Percentiles rank a stretch among this genome's conserved stretches.
Conservation (phyloP, 1,284 basidiomycete species). For the Phellinidium pouzarii region DNA sequence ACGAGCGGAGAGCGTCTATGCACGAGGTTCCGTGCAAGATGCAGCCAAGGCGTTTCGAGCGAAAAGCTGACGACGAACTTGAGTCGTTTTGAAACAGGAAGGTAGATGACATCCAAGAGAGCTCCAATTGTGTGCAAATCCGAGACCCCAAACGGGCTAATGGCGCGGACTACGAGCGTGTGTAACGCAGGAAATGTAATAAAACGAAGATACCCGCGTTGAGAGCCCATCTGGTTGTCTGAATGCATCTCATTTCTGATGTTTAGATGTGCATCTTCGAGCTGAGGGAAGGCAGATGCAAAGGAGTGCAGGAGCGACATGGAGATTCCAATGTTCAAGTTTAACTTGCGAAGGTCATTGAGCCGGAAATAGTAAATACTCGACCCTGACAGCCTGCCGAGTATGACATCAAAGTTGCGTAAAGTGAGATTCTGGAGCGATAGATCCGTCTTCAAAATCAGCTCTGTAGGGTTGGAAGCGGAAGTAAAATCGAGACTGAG, state of each 20-base stretch:
- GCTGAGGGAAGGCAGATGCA: not conserved
- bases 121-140: not conserved
- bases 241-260: not conserved
- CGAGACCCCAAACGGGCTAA: not conserved
- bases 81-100: not conserved
- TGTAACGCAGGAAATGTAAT: not conserved
- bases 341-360: not conserved
- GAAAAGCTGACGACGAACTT: not conserved
- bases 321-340: not conserved
- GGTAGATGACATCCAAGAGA: not conserved
- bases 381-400: not conserved
- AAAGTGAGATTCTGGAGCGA: slow-evolving; percentile 1
- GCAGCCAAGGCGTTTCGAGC: not conserved
- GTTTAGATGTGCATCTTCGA: slow-evolving; percentile 2
- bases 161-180: not conserved
- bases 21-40: not conserved
- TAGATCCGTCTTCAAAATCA: not conserved
- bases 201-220: not conserved
- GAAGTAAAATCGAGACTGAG: not conserved
- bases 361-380: not conserved
- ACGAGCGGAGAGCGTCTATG: not conserved
- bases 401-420: slow-evolving; percentile 1
- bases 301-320: not conserved
- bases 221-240: not conserved
- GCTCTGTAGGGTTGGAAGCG: not conserved